These are phyloP conservation scores for Candida tallmaniae DNA, from an alignment of 805 yeast species.

Conservation along the genomic window DNA sequence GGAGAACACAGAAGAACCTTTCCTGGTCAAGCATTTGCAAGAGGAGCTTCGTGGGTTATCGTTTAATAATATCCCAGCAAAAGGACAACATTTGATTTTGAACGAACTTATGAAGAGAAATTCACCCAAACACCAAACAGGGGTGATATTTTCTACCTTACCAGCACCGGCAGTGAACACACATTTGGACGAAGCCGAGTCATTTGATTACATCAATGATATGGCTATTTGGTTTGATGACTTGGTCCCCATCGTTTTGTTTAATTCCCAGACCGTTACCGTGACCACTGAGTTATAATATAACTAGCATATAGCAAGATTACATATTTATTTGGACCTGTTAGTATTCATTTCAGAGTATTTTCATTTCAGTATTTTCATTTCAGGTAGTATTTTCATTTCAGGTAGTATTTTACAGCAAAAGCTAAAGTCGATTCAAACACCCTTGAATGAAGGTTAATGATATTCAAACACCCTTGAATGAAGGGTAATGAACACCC, in stretches of 20 bases:
- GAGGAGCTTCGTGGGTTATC: conserved; percentile 39
- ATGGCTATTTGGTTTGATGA: conserved; percentile 77
- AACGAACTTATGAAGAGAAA: conserved; percentile 75
- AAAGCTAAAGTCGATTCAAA: too few relatives aligned
- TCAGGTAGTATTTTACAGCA: too few relatives aligned
- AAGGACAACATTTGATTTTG: conserved; percentile 82
- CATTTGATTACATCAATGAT: conserved; percentile 70
- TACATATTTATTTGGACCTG: too few relatives aligned
- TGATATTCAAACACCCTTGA: too few relatives aligned
- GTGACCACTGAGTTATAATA: conserved; percentile 84
- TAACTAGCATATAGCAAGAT: too few relatives aligned
- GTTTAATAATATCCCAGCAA: conserved; percentile 86
- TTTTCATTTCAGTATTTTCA: too few relatives aligned
- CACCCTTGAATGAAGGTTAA: too few relatives aligned
- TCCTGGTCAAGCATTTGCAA: conserved; percentile 33
- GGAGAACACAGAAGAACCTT: conserved; percentile 4
- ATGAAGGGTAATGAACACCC: too few relatives aligned
- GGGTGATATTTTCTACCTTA: conserved; percentile 79
- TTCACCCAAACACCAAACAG: conserved; percentile 52
- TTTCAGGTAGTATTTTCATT: too few relatives aligned
- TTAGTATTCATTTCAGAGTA: too few relatives aligned
- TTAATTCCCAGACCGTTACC: conserved; percentile 92
- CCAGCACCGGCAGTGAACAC: conserved; percentile 88
- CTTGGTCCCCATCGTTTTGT: conserved; percentile 75
- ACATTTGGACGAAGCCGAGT: conserved; percentile 61